Percentiles rank a stretch among this genome's conserved stretches.
Conservation (phyloP, 2,329 filamentous ascomycete species). For the Colletotrichum sansevieriae region DNA sequence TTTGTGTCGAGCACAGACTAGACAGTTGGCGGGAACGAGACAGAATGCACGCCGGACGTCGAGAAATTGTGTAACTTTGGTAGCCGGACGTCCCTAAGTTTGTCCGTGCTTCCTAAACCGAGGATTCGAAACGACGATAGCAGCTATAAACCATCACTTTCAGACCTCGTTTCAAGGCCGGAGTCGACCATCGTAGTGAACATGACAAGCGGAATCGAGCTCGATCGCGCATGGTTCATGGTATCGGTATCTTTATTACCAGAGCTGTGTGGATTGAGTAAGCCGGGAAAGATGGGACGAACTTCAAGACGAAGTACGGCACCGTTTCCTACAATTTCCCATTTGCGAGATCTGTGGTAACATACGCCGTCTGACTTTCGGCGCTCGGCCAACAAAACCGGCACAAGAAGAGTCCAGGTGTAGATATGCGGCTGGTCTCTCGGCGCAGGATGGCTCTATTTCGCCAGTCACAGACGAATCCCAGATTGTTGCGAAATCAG, state of each 20-base stretch:
- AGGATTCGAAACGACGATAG: neutral
- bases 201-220: too few species aligned
- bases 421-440: neutral
- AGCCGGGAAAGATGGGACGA: neutral
- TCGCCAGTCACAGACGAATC: too few species aligned
- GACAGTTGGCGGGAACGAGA: neutral
- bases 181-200: too few species aligned
- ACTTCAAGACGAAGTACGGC: neutral
- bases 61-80: constrained; percentile 3
- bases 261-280: neutral
- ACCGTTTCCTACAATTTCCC: neutral
- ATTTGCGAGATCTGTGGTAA: neutral
- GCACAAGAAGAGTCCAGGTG: neutral
- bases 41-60: neutral
- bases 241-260: too few species aligned
- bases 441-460: too few species aligned
- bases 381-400: constrained; percentile 10
- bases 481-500: too few species aligned
- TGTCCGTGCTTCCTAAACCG: constrained; percentile 2
- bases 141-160: neutral
- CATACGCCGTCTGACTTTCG: neutral
- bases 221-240: too few species aligned
- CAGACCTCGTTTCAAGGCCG: too few species aligned
- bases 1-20: constrained; percentile 6
- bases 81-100: constrained; percentile 7